phyloP scores from a whole-genome alignment of 148 eudicot species.

The Rhododendron williamsianum region DNA sequence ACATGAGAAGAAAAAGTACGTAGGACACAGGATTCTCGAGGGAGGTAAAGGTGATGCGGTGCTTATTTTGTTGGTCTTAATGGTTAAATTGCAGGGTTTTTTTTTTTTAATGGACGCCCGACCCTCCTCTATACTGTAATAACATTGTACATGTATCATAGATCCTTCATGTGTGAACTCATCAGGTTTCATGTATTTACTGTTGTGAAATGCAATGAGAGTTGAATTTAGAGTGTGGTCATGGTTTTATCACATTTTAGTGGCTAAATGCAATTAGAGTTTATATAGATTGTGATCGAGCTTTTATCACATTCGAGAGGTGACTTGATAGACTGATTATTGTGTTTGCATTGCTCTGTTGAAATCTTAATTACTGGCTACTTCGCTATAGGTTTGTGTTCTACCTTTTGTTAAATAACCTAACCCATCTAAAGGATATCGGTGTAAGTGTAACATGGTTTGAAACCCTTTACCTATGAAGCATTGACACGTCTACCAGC shows the following conservation, averaged over 20 bases:
- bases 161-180: slow-evolving; percentile 35
- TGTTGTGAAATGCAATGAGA: slow-evolving; percentile 12
- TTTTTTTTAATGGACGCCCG: slow-evolving; percentile 25
- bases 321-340: not conserved
- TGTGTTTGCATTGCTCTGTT: not conserved
- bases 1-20: slow-evolving; percentile 66
- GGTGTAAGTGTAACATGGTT: not conserved
- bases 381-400: not conserved
- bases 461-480: not conserved
- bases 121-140: slow-evolving; percentile 50
- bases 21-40: slow-evolving; percentile 30
- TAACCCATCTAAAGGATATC: not conserved
- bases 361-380: not conserved
- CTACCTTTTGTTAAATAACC: too few species aligned
- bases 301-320: not conserved
- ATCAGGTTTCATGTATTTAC: slow-evolving; percentile 31
- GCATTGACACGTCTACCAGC: too few species aligned
- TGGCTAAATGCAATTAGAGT: slow-evolving; percentile 1
- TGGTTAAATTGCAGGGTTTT: slow-evolving; percentile 36
- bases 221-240: not conserved
- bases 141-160: slow-evolving; percentile 54
- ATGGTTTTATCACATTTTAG: not conserved
- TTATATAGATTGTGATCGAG: not conserved
- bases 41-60: slow-evolving; percentile 45
- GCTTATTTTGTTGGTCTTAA: slow-evolving; percentile 20